A percentile compares a stretch with the other conserved stretches of the same genome.
Evolutionary conservation across 1,139 yeast genomes (phyloP).

Genomic region (Yamadazyma songkhlaensis): DNA sequence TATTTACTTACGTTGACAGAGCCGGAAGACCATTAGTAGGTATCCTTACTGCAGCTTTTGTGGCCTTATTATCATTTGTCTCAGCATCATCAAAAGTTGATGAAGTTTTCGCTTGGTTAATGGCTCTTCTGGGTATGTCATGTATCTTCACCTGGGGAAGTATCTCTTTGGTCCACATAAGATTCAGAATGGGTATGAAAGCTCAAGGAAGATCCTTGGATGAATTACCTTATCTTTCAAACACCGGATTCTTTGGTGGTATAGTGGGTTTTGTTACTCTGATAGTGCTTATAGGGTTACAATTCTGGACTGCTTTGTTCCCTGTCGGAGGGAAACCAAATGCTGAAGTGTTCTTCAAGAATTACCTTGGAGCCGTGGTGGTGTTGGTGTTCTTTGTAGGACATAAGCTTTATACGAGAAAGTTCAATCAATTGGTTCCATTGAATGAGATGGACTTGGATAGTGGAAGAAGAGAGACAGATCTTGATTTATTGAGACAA

Average conservation of each 20-base stretch:
- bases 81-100: slow-evolving; percentile 38
- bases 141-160: slow-evolving; percentile 45
- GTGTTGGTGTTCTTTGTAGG: slow-evolving; percentile 53
- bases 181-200: slow-evolving; percentile 37
- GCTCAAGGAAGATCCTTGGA: slow-evolving; percentile 26
- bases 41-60: slow-evolving; percentile 28
- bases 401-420: slow-evolving; percentile 39
- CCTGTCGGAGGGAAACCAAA: slow-evolving; percentile 33
- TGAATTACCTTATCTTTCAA: slow-evolving; percentile 38
- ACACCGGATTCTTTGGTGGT: slow-evolving; percentile 37
- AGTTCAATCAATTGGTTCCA: slow-evolving; percentile 24
- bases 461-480: slow-evolving; percentile 37
- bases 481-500: slow-evolving; percentile 35
- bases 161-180: slow-evolving; percentile 34
- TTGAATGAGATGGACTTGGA: slow-evolving; percentile 36
- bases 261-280: slow-evolving; percentile 21
- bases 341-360: slow-evolving; percentile 50
- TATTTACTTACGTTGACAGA: slow-evolving; percentile 37
- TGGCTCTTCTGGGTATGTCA: slow-evolving; percentile 40
- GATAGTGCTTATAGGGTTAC: slow-evolving; percentile 33
- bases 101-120: slow-evolving; percentile 40
- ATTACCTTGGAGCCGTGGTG: slow-evolving; percentile 61
- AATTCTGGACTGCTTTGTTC: slow-evolving; percentile 42
- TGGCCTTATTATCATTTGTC: slow-evolving; percentile 41
- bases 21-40: slow-evolving; percentile 45